Percentiles rank a stretch among this genome's conserved stretches.
Conservation (phyloP, 768 basidiomycete species). For the Amanita phalloides region DNA sequence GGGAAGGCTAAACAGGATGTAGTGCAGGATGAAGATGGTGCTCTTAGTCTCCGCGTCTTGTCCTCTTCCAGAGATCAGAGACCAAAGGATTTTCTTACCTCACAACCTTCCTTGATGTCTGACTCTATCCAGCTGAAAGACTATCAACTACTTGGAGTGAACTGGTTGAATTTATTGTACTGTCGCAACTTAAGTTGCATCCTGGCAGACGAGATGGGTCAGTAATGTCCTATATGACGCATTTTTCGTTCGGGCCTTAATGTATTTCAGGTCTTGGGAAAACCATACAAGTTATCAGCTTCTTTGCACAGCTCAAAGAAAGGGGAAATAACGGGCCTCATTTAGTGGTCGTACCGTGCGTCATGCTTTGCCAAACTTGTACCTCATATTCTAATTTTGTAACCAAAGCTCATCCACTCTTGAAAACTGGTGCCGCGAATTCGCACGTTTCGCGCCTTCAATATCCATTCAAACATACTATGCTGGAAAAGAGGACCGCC, state of each 20-base stretch:
- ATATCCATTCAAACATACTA: slow-evolving; percentile 90
- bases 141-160: slow-evolving; percentile 95
- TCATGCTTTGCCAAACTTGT: slow-evolving; percentile 10
- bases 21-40: slow-evolving; percentile 37
- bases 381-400: slow-evolving; percentile 6
- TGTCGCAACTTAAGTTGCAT: slow-evolving; percentile 80
- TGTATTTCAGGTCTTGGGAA: slow-evolving; percentile 76
- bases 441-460: slow-evolving; percentile 78
- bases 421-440: slow-evolving; percentile 98
- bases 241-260: slow-evolving; percentile 4
- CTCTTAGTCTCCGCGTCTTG: slow-evolving; percentile 44
- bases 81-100: slow-evolving; percentile 55
- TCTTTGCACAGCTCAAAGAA: slow-evolving; percentile 84
- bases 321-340: slow-evolving; percentile 74
- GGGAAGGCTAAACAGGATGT: slow-evolving; percentile 23
- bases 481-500: slow-evolving; percentile 82
- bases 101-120: slow-evolving; percentile 62
- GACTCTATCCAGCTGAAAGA: slow-evolving; percentile 78
- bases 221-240: slow-evolving; percentile 15
- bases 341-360: slow-evolving; percentile 91
- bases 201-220: slow-evolving; percentile 98
- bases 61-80: slow-evolving; percentile 27
- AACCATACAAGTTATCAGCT: slow-evolving; percentile 97
- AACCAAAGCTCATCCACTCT: slow-evolving; percentile 75
- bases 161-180: slow-evolving; percentile 91